These are phyloP conservation scores for Thalia dealbata DNA, from an alignment of 176 grass and related monocot genomes.

Conservation along the genomic window DNA sequence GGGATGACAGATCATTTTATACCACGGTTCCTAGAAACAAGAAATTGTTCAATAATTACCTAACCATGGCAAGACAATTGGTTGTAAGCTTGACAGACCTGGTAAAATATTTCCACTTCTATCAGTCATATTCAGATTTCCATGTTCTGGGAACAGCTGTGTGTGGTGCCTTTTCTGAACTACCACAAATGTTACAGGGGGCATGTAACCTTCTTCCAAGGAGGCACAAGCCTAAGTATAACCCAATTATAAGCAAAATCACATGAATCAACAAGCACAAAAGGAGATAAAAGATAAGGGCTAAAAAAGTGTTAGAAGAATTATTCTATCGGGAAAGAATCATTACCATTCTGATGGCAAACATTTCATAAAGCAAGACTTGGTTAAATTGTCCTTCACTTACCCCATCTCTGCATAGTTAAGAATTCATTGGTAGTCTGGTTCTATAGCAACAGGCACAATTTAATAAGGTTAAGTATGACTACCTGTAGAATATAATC, in stretches of 20 bases:
- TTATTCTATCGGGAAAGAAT: not conserved
- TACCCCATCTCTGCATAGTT: constrained; percentile 54
- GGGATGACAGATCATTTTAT: constrained; percentile 72
- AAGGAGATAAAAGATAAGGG: not conserved
- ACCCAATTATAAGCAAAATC: not conserved
- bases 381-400: constrained; percentile 71
- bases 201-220: constrained; percentile 46
- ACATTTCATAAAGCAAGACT: constrained; percentile 56
- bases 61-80: not conserved
- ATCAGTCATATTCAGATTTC: constrained; percentile 38
- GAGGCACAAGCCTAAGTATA: constrained; percentile 60
- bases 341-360: constrained; percentile 59
- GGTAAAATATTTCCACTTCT: constrained; percentile 78
- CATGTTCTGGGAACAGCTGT: constrained; percentile 64
- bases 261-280: not conserved
- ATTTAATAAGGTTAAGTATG: constrained; percentile 2
- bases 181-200: constrained; percentile 66
- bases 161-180: constrained; percentile 87
- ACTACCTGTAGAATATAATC: constrained; percentile 91
- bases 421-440: not conserved
- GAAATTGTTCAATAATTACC: not conserved
- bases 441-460: not conserved
- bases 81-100: constrained; percentile 36
- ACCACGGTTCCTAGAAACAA: constrained; percentile 55
- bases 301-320: not conserved